These are phyloP conservation scores for Cladosporium oxysporum DNA, from an alignment of 2,329 filamentous ascomycete species.

Conservation along the genomic window DNA sequence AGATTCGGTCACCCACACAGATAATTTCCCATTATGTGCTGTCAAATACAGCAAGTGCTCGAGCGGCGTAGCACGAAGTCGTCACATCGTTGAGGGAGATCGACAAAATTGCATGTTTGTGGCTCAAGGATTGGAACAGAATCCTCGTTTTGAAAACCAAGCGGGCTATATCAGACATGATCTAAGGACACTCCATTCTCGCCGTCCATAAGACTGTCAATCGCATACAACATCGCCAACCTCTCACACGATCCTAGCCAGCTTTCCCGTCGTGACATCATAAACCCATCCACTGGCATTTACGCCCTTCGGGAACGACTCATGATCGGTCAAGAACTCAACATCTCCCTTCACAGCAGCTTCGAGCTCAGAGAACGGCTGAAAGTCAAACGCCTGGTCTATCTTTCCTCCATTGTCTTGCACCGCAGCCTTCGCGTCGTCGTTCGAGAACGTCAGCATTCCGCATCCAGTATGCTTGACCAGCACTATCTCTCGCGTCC, in stretches of 20 bases:
- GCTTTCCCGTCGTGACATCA: slow-evolving; percentile 72
- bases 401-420: slow-evolving; percentile 50
- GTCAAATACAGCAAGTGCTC: neutral
- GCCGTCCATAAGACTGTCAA: neutral
- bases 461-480: slow-evolving; percentile 76
- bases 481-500: slow-evolving; percentile 72
- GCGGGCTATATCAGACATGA: neutral
- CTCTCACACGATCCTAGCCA: slow-evolving; percentile 50
- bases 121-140: neutral
- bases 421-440: slow-evolving; percentile 57
- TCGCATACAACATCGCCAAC: neutral
- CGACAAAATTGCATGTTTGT: neutral
- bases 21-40: neutral
- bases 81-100: neutral
- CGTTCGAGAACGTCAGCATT: slow-evolving; percentile 69
- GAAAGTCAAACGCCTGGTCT: slow-evolving; percentile 51
- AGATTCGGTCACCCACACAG: neutral
- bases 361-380: slow-evolving; percentile 66
- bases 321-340: slow-evolving; percentile 59
- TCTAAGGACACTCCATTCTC: neutral
- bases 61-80: neutral
- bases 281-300: slow-evolving; percentile 74
- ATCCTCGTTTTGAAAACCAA: neutral
- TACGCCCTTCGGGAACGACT: slow-evolving; percentile 61
- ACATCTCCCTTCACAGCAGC: slow-evolving; percentile 68